phyloP scores from a whole-genome alignment of 352 stramenopile genomes.

The Plasmopara muralis region DNA sequence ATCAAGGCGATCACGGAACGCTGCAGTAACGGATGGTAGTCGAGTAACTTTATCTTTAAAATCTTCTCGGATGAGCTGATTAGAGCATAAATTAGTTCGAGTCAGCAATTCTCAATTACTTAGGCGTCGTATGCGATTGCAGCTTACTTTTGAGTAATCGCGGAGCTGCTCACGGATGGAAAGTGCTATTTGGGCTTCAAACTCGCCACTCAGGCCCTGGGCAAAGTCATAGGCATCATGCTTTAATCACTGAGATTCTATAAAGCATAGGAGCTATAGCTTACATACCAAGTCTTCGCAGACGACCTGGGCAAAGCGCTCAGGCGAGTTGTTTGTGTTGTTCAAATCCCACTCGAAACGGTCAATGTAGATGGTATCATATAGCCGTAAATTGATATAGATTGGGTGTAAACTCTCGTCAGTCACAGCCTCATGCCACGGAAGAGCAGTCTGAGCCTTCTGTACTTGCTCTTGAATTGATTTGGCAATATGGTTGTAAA shows the following conservation, averaged over 20 bases:
- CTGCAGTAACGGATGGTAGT: constrained; percentile 44
- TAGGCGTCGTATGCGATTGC: not conserved
- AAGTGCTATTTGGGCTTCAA: constrained; percentile 68
- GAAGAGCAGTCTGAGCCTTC: constrained; percentile 45
- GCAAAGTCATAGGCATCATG: not conserved
- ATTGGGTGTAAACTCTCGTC: constrained; percentile 67
- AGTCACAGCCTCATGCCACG: constrained; percentile 48
- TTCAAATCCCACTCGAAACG: constrained; percentile 79
- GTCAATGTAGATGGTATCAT: constrained; percentile 77
- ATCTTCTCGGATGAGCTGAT: constrained; percentile 65
- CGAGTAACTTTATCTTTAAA: constrained; percentile 51
- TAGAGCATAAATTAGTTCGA: not conserved
- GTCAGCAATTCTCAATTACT: constrained; percentile 4
- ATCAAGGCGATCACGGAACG: constrained; percentile 60
- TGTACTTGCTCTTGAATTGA: constrained; percentile 67
- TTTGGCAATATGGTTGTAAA: constrained; percentile 56
- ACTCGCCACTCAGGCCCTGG: constrained; percentile 69
- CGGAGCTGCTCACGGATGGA: constrained; percentile 75
- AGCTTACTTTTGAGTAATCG: constrained; percentile 57
- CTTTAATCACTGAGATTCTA: not conserved
- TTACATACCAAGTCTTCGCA: constrained; percentile 63
- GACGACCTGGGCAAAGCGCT: constrained; percentile 53
- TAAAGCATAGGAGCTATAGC: not conserved
- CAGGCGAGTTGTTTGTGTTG: constrained; percentile 58
- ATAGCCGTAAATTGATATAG: constrained; percentile 74